phyloP scores from a whole-genome alignment of 371 early-diverging fungal species.

The Syncephalastrum contaminatum region DNA sequence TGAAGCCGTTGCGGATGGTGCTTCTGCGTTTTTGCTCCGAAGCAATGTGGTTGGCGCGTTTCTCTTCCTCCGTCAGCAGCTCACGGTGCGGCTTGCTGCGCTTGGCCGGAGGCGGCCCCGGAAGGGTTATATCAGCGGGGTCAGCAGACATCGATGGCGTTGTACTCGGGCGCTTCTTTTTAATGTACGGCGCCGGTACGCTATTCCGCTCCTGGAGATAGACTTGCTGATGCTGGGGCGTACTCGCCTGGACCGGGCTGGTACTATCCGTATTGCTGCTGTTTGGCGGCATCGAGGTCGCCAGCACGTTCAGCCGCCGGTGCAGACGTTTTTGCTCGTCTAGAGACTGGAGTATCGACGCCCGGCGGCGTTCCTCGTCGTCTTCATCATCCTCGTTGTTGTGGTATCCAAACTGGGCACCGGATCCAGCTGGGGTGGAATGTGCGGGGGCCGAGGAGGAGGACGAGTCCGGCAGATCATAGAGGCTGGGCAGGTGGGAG shows the following conservation, averaged over 20 bases:
- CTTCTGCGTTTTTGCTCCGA: slow-evolving; percentile 89
- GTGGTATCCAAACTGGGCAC: not conserved
- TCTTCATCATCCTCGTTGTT: slow-evolving; percentile 13
- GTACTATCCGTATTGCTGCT: not conserved
- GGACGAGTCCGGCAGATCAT: slow-evolving; percentile 13
- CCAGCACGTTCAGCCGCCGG: slow-evolving; percentile 14
- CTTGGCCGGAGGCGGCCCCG: slow-evolving; percentile 13
- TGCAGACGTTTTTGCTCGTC: slow-evolving; percentile 35
- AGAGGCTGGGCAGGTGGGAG: slow-evolving; percentile 18
- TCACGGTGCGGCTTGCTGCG: slow-evolving; percentile 53
- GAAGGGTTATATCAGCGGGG: no score
- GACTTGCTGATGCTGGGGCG: slow-evolving; percentile 9
- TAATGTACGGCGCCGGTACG: not conserved
- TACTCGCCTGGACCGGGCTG: not conserved
- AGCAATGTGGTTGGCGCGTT: slow-evolving; percentile 87
- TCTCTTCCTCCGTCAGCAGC: slow-evolving; percentile 84
- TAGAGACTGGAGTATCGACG: slow-evolving; percentile 31
- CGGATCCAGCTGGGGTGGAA: not conserved
- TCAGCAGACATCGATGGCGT: no score
- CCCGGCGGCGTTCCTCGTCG: slow-evolving; percentile 36
- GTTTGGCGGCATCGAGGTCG: no score
- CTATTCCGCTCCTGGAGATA: slow-evolving; percentile 1
- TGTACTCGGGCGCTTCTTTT: slow-evolving; percentile 6
- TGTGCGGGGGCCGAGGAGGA: slow-evolving; percentile 2
- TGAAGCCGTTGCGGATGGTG: slow-evolving; percentile 82